phyloP scores from a whole-genome alignment of 169 alveolate species.

The Fabrea salina region DNA sequence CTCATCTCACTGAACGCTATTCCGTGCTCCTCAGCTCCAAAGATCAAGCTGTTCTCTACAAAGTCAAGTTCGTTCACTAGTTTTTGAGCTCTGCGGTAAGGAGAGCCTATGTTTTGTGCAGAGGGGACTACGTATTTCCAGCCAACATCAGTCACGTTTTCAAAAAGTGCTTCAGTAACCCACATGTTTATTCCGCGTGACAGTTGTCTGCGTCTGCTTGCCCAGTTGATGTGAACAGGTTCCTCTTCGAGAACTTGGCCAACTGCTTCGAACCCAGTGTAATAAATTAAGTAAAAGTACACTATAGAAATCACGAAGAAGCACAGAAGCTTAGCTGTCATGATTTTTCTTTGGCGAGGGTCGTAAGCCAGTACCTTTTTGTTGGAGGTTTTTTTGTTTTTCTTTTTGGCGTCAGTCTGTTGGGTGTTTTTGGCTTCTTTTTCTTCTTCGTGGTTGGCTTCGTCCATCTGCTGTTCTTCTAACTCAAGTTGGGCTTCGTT shows the following conservation, averaged over 20 bases:
- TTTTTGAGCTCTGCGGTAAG: not conserved
- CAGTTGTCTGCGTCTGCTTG: conserved; percentile 27
- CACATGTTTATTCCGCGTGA: conserved; percentile 26
- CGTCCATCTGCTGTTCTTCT: not conserved
- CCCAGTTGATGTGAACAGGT: conserved; percentile 31
- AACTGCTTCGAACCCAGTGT: conserved; percentile 23
- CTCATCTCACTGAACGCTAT: conserved; percentile 1
- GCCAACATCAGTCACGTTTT: conserved; percentile 23
- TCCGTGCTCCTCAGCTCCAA: conserved; percentile 11
- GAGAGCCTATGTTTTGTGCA: conserved; percentile 21
- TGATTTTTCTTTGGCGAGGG: conserved; percentile 24
- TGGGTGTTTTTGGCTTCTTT: not conserved
- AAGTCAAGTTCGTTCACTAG: not conserved
- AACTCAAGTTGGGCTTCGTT: conserved; percentile 21
- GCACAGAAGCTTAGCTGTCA: not conserved
- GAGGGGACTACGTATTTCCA: conserved; percentile 25
- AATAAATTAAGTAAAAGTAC: conserved; percentile 22
- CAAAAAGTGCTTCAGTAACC: conserved; percentile 23
- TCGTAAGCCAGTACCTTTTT: conserved; percentile 20
- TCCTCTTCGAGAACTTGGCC: conserved; percentile 20
- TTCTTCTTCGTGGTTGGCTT: not conserved
- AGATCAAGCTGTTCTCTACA: conserved; percentile 20
- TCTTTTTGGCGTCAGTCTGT: not conserved
- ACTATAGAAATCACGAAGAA: conserved; percentile 17
- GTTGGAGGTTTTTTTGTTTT: conserved; percentile 10